Percentiles rank a stretch among this genome's conserved stretches.
Conservation (phyloP, 805 yeast genomes). For the Candida ascalaphidarum region DNA sequence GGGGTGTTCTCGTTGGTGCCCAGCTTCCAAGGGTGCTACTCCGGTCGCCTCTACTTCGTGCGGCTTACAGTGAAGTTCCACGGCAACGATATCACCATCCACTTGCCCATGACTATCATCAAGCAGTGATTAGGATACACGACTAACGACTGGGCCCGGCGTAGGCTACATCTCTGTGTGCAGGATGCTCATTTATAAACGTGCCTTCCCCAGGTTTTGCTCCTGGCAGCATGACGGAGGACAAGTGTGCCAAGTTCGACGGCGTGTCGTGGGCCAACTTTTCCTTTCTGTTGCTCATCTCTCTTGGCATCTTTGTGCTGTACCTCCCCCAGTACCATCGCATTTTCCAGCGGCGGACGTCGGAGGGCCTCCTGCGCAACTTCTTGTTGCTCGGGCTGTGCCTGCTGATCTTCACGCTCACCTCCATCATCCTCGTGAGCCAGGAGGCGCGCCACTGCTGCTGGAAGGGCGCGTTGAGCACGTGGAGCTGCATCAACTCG, state of each 20-base stretch:
- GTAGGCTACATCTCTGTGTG: no score
- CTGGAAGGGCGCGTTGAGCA: conserved; percentile 26
- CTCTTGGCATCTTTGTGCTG: conserved; percentile 60
- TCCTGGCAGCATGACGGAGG: no score
- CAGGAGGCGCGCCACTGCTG: conserved; percentile 60
- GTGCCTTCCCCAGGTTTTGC: neutral
- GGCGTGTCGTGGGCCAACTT: conserved; percentile 46
- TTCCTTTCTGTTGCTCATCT: conserved; percentile 41
- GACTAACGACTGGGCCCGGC: no score
- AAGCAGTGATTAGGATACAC: no score
- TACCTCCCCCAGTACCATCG: conserved; percentile 70
- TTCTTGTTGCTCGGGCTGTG: conserved; percentile 64
- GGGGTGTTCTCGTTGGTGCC: conserved; percentile 15
- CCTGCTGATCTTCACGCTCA: conserved; percentile 58
- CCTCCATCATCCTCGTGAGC: conserved; percentile 58
- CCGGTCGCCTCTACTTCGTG: conserved; percentile 18
- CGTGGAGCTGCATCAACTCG: conserved; percentile 57
- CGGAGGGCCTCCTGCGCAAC: conserved; percentile 73
- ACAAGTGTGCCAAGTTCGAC: conserved; percentile 32
- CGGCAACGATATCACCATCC: conserved; percentile 11
- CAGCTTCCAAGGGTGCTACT: conserved; percentile 18
- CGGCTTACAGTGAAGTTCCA: conserved; percentile 9
- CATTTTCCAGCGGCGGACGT: conserved; percentile 47
- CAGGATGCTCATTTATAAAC: no score
- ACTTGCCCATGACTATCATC: conserved; percentile 13